phyloP scores from a whole-genome alignment of 768 basidiomycete species.

The Pholiota microspora region DNA sequence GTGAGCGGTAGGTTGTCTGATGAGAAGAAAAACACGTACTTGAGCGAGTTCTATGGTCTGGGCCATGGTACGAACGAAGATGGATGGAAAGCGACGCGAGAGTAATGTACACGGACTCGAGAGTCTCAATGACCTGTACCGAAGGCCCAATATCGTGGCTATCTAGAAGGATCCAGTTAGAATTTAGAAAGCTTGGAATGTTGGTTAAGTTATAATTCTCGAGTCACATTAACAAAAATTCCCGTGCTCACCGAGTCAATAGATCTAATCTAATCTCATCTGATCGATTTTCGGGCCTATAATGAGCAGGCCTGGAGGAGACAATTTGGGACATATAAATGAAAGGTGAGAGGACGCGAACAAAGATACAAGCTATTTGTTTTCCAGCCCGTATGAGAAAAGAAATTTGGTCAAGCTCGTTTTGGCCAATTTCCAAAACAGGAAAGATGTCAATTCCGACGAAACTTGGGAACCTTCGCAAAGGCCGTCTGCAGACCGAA shows the following conservation, averaged over 20 bases:
- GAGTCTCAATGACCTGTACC: conserved; percentile 27
- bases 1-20: neutral
- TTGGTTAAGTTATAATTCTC: conserved; percentile 7
- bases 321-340: no score
- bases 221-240: conserved; percentile 12
- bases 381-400: no score
- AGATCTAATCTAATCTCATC: conserved; percentile 4
- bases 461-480: no score
- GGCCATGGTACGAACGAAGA: conserved; percentile 37
- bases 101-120: conserved; percentile 36
- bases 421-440: no score
- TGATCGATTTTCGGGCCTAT: no score
- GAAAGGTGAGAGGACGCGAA: no score
- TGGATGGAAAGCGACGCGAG: conserved; percentile 14
- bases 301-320: no score
- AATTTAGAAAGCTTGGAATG: conserved; percentile 14
- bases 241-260: neutral
- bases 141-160: conserved; percentile 27
- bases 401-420: no score
- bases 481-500: no score
- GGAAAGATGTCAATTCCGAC: no score
- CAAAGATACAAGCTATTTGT: no score
- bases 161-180: conserved; percentile 22
- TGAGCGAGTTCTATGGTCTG: conserved; percentile 67
- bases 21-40: conserved; percentile 29